These are phyloP conservation scores for Arctostaphylos glauca DNA, from an alignment of 148 eudicot species.

Conservation along the genomic window DNA sequence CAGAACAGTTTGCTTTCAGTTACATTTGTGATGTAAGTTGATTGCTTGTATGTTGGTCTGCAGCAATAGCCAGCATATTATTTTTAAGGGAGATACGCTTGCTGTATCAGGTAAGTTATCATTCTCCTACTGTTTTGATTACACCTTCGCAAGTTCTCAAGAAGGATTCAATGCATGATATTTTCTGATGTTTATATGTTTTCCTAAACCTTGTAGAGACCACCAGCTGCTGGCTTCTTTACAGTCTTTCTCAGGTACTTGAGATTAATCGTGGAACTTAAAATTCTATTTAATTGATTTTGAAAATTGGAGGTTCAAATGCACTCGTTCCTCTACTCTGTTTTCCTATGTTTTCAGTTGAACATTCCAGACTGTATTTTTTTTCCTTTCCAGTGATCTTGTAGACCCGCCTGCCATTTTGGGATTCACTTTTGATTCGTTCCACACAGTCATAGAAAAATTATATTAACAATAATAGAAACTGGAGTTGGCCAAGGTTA, in stretches of 20 bases:
- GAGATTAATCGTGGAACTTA: background rate
- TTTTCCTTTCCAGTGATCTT: background rate
- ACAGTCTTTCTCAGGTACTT: conserved; percentile 56
- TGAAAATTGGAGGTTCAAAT: background rate
- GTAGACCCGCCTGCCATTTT: conserved; percentile 3
- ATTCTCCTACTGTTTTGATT: conserved; percentile 1
- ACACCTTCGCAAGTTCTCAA: background rate
- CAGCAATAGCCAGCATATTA: conserved; percentile 80
- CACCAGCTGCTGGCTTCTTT: conserved; percentile 43
- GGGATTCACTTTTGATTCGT: background rate
- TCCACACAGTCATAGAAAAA: background rate
- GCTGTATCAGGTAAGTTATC: conserved; percentile 47
- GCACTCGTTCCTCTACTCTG: background rate
- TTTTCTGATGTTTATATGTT: conserved; percentile 12
- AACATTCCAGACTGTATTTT: background rate
- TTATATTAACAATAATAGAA: background rate
- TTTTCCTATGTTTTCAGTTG: background rate
- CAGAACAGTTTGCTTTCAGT: background rate
- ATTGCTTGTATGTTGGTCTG: conserved; percentile 21
- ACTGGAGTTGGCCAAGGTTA: background rate
- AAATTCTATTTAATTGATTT: background rate
- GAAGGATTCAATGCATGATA: background rate
- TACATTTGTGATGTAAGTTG: background rate
- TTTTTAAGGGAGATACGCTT: conserved; percentile 56
- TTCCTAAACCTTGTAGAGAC: conserved; percentile 42